phyloP scores from a whole-genome alignment of 495 filamentous ascomycete species.

The Pyronema domesticum region DNA sequence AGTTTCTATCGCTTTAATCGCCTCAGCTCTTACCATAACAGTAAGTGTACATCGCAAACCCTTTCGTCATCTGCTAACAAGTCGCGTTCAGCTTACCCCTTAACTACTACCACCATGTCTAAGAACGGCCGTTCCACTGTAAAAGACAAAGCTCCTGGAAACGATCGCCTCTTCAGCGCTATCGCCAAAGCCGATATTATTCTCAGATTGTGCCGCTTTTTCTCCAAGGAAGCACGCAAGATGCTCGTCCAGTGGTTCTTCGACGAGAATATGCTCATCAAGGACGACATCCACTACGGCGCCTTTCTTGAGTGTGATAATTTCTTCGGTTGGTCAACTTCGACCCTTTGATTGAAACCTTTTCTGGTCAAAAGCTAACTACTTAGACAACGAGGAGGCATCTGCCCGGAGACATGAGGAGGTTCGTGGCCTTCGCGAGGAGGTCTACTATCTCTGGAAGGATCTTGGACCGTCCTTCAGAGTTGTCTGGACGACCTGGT shows the following conservation, averaged over 20 bases:
- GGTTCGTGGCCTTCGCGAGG: background rate
- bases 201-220: background rate
- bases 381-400: background rate
- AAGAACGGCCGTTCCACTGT: too few species aligned
- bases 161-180: background rate
- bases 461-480: background rate
- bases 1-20: too few species aligned
- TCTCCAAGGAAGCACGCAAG: background rate
- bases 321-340: background rate
- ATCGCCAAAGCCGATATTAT: background rate
- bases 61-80: too few species aligned
- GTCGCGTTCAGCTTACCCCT: too few species aligned
- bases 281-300: constrained; percentile 4
- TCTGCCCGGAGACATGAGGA: background rate
- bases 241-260: background rate
- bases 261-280: constrained; percentile 1
- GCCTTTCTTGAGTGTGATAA: background rate
- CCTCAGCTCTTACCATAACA: too few species aligned
- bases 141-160: background rate
- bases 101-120: too few species aligned
- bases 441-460: constrained; percentile 2
- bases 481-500: background rate
- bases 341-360: background rate
- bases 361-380: background rate
- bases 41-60: too few species aligned